Base-by-base conservation (phyloP, 352 stramenopile species). In the Phytophthora meadii region DNA sequence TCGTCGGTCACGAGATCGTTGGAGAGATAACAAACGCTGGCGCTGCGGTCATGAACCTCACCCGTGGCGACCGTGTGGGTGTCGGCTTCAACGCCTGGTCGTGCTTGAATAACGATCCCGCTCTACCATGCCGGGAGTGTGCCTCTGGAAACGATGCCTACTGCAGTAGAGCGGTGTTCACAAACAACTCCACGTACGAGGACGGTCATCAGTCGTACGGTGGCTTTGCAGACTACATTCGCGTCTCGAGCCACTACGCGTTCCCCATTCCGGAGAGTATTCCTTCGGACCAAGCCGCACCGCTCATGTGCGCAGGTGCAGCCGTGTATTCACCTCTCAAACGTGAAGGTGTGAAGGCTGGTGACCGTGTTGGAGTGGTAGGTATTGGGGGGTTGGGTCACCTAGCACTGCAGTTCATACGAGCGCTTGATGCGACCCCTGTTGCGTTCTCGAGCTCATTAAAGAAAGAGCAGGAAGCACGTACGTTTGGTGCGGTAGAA, bases 331-430 rank as follows among this genome's bases (percentile, higher is more conserved):
- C 72, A 25, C 88, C 88, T 5, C 54, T 93, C 50, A 75, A 70
- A 61, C 66, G 76, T 45, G 75, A 67, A 24, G 69, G 69, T 54
- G 73, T 84, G 6, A 62, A 82, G 61, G 37, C 57, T 9, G 75
- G 72, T 24, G 54, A 82, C 42, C 78, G 69, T 19, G 68, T 96
- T 9, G 87, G 68, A 22, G 70, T 96, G 14, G 68, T 87, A 9
- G 88, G 88, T 24, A 79, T 94, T 51, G 88, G 88, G 25, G 88
- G 88, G 5, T 68, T 96, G 14, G 87, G 88, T 27, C 89, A 97
- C 66, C 24, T 51, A 9, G 58, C 58, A 11, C 46, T 64, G 3
- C 46, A 64, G 46, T 64, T 64, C 36, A 64, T 64, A 6, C 55
- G 55, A 3, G 55, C 55, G 2, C 34, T 56, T 8, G 55, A 34